Conservation (phyloP, 2,329 filamentous ascomycete species). For the Cordyceps sp. region DNA sequence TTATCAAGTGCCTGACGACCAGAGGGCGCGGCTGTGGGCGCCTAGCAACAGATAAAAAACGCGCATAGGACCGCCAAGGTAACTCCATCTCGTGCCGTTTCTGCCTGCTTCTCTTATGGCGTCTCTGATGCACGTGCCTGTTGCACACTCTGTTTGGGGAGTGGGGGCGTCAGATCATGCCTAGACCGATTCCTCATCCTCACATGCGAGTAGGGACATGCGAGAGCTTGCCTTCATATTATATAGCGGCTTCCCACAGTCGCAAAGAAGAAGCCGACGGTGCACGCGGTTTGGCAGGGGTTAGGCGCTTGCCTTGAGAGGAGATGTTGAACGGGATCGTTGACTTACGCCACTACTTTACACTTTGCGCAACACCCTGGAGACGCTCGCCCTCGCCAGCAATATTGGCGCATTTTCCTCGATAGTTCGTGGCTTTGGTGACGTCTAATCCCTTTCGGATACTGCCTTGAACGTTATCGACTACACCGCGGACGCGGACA, state of each 20-base stretch:
- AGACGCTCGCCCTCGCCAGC: not conserved
- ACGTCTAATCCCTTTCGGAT: not conserved
- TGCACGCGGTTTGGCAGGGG: not conserved
- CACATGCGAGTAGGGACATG: not conserved
- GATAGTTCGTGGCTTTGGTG: conserved; percentile 1
- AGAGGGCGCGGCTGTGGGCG: too few species aligned
- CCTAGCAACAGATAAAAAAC: too few species aligned
- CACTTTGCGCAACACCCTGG: not conserved
- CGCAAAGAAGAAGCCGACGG: not conserved
- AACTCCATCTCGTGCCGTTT: too few species aligned
- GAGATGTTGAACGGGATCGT: not conserved
- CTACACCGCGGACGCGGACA: conserved; percentile 13
- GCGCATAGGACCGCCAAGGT: too few species aligned
- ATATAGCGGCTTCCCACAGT: not conserved
- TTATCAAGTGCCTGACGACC: too few species aligned
- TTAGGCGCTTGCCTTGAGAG: not conserved
- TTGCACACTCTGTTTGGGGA: too few species aligned
- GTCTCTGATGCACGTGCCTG: too few species aligned
- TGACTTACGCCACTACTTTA: not conserved
- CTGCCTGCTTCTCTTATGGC: too few species aligned
- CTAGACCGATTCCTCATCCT: too few species aligned
- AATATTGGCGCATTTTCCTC: not conserved
- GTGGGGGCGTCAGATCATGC: too few species aligned
- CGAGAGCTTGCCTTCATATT: not conserved
- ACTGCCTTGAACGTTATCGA: conserved; percentile 13